Evolutionary conservation across 2,329 filamentous ascomycete genomes (phyloP).

Genomic region (Exophiala sp.): DNA sequence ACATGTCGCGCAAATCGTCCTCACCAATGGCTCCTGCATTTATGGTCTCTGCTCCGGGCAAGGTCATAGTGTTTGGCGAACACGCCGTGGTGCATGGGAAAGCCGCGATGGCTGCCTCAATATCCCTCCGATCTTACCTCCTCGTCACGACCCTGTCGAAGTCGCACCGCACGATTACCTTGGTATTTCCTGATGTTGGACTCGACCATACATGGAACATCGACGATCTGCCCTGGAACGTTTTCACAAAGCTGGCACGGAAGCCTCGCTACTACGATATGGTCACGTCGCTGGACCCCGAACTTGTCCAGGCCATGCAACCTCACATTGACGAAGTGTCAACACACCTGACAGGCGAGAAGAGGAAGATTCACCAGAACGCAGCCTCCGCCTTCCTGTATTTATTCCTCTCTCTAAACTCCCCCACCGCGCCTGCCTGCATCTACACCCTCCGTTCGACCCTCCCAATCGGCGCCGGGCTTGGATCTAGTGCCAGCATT

Average conservation of each 20-base stretch:
- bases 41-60: slow-evolving; percentile 96
- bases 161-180: slow-evolving; percentile 76
- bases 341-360: slow-evolving; percentile 56
- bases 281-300: slow-evolving; percentile 74
- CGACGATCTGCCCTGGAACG: slow-evolving; percentile 77
- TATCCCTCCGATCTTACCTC: slow-evolving; percentile 91
- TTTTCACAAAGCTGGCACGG: slow-evolving; percentile 72
- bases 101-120: slow-evolving; percentile 89
- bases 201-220: slow-evolving; percentile 92
- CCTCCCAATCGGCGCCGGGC: slow-evolving; percentile 82
- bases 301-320: slow-evolving; percentile 72
- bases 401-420: slow-evolving; percentile 81
- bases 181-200: slow-evolving; percentile 86
- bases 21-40: slow-evolving; percentile 74
- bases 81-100: slow-evolving; percentile 98
- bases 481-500: slow-evolving; percentile 92
- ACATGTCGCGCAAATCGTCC: slow-evolving; percentile 38
- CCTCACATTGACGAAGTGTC: slow-evolving; percentile 72
- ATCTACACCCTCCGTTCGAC: slow-evolving; percentile 89
- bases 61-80: slow-evolving; percentile 97
- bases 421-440: slow-evolving; percentile 69
- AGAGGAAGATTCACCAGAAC: slow-evolving; percentile 75
- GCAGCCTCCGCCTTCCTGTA: slow-evolving; percentile 86
- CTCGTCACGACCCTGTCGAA: slow-evolving; percentile 92
- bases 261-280: slow-evolving; percentile 94